These are phyloP conservation scores for Tolypocladium endophyticum DNA, from an alignment of 2,329 filamentous ascomycete species.

Conservation along the genomic window DNA sequence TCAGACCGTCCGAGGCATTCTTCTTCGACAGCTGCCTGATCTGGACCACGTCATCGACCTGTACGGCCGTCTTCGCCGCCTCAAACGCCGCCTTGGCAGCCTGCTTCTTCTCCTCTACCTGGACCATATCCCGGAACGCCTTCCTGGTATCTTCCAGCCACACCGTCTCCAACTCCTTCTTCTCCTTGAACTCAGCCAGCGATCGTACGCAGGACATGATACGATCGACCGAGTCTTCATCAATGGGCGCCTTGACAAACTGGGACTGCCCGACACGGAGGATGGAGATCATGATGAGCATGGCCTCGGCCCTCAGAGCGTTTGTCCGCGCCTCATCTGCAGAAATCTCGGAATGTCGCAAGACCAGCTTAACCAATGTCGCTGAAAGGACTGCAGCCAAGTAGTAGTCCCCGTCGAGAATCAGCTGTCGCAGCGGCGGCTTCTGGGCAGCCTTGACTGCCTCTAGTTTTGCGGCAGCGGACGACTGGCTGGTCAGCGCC, in stretches of 20 bases:
- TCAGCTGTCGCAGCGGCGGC: constrained; percentile 85
- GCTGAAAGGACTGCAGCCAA: constrained; percentile 90
- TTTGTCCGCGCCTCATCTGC: constrained; percentile 80
- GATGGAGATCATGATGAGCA: constrained; percentile 99
- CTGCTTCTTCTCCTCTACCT: constrained; percentile 94
- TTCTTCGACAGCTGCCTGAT: constrained; percentile 93
- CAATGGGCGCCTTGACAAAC: constrained; percentile 93
- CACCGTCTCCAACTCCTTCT: constrained; percentile 82
- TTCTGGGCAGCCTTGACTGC: constrained; percentile 96
- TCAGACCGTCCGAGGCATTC: constrained; percentile 67
- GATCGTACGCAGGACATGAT: constrained; percentile 97
- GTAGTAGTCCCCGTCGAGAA: constrained; percentile 96
- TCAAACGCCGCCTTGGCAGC: constrained; percentile 88
- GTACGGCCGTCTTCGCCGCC: constrained; percentile 86
- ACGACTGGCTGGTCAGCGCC: constrained; percentile 85
- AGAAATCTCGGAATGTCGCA: constrained; percentile 93
- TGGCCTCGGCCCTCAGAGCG: constrained; percentile 87
- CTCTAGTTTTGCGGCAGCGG: constrained; percentile 81
- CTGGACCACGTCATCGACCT: constrained; percentile 88
- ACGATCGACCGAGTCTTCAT: constrained; percentile 95
- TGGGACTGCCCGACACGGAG: constrained; percentile 97
- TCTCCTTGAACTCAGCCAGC: constrained; percentile 77
- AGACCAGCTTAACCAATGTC: constrained; percentile 92
- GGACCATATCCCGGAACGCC: constrained; percentile 94
- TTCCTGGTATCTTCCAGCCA: constrained; percentile 93